phyloP scores from a whole-genome alignment of 768 basidiomycete genomes.

The Leccinum broughii region DNA sequence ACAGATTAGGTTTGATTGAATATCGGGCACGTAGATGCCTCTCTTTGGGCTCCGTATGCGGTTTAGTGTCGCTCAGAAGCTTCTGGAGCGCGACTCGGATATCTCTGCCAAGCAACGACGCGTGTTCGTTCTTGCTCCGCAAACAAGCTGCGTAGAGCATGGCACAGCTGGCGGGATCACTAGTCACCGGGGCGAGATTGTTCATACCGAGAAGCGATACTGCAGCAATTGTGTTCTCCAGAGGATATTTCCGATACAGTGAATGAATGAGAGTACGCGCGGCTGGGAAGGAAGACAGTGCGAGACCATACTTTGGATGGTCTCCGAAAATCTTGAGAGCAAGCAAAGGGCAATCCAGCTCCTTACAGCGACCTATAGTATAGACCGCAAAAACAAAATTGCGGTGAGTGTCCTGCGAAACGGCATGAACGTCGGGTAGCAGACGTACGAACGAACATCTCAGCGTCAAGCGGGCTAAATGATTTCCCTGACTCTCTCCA shows the following conservation, averaged over 20 bases:
- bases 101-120: conserved; percentile 40
- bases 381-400: background rate
- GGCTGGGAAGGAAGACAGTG: conserved; percentile 46
- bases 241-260: conserved; percentile 46
- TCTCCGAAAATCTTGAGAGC: conserved; percentile 63
- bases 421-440: background rate
- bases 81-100: conserved; percentile 44
- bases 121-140: conserved; percentile 42
- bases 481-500: conserved; percentile 42
- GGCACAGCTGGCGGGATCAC: conserved; percentile 58
- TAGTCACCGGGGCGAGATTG: conserved; percentile 49
- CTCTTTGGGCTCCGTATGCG: conserved; percentile 22
- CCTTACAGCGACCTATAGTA: conserved; percentile 57
- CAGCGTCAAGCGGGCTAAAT: conserved; percentile 42
- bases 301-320: conserved; percentile 59
- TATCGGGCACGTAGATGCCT: conserved; percentile 23
- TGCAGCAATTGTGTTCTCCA: conserved; percentile 50
- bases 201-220: conserved; percentile 57
- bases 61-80: conserved; percentile 26
- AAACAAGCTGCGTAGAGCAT: conserved; percentile 59
- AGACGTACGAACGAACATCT: conserved; percentile 56
- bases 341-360: conserved; percentile 53
- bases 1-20: conserved; percentile 36
- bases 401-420: background rate
- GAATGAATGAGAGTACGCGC: conserved; percentile 61